Conservation (phyloP, 768 basidiomycete genomes). For the Hortiboletus flavorubellus region DNA sequence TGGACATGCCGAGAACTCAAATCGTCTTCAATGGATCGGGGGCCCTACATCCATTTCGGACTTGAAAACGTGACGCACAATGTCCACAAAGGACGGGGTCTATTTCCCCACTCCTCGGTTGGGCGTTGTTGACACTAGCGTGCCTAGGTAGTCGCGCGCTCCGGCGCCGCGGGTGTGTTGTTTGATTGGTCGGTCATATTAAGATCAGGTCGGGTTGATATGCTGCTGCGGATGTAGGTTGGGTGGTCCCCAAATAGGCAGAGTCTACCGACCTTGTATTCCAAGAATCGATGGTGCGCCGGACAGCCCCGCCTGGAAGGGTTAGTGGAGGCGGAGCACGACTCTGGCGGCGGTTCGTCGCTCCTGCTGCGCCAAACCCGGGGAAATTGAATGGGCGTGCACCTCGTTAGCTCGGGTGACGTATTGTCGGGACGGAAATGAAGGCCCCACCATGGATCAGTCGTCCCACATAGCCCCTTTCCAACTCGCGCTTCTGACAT, state of each 20-base stretch:
- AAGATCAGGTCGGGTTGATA: neutral
- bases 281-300: neutral
- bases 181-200: neutral
- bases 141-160: neutral
- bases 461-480: neutral
- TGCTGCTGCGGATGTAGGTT: neutral
- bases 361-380: neutral
- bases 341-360: neutral
- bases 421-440: constrained; percentile 13
- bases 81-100: neutral
- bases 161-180: neutral
- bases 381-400: neutral
- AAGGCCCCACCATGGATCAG: neutral
- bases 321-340: neutral
- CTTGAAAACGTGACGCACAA: neutral
- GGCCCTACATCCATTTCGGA: neutral
- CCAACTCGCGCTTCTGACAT: neutral
- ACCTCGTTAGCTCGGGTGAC: neutral
- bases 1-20: neutral
- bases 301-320: neutral
- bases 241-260: neutral
- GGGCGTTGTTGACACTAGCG: neutral
- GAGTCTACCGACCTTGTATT: neutral
- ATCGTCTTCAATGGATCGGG: neutral
- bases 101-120: neutral